Evolutionary conservation across 2,329 filamentous ascomycete genomes (phyloP).

Genomic region (Thelonectria olida): DNA sequence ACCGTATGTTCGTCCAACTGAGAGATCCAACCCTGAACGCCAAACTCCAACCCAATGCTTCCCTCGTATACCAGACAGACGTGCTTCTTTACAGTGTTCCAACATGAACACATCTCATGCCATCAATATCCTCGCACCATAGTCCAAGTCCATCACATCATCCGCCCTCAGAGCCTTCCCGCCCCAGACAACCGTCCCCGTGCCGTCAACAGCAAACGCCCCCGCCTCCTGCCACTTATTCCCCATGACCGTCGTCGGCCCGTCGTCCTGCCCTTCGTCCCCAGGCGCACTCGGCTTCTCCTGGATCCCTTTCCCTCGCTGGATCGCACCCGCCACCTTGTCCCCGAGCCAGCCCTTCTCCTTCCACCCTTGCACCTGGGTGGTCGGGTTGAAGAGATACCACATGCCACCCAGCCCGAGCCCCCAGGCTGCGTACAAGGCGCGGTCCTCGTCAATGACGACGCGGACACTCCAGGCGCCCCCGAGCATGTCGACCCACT

Average conservation of each 20-base stretch:
- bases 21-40: too few relatives aligned
- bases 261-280: constrained; percentile 43
- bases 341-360: constrained; percentile 65
- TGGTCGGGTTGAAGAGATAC: constrained; percentile 63
- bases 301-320: constrained; percentile 44
- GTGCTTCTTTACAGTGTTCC: not conserved
- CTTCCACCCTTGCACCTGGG: constrained; percentile 61
- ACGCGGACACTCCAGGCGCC: constrained; percentile 66
- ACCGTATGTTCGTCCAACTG: too few relatives aligned
- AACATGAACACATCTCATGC: constrained; percentile 21
- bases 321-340: constrained; percentile 58
- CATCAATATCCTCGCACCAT: constrained; percentile 50
- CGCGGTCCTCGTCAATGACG: constrained; percentile 64
- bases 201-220: constrained; percentile 60
- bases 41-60: constrained; percentile 10
- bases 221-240: constrained; percentile 67
- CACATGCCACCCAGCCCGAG: constrained; percentile 60
- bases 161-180: constrained; percentile 58
- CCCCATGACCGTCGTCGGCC: constrained; percentile 56
- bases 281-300: constrained; percentile 16
- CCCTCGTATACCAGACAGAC: not conserved
- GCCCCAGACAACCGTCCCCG: constrained; percentile 60
- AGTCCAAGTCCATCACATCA: constrained; percentile 64
- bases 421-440: constrained; percentile 68
- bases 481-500: constrained; percentile 66